These are phyloP conservation scores for Sphaerulina musiva DNA, from an alignment of 2,329 filamentous ascomycete genomes.

Conservation along the genomic window DNA sequence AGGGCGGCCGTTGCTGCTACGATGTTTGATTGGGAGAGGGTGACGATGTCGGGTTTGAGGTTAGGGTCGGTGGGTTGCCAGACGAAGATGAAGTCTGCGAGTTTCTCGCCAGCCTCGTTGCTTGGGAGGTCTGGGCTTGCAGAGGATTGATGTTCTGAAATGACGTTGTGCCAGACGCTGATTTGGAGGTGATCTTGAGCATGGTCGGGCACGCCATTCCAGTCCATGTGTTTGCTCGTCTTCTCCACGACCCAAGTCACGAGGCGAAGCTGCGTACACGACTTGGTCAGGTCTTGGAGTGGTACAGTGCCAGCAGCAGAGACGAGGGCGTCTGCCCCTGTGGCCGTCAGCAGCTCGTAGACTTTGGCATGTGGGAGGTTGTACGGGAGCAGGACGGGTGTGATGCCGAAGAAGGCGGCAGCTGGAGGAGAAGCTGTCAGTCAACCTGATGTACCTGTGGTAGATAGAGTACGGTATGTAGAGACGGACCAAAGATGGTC, in stretches of 20 bases:
- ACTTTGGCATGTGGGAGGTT: conserved; percentile 64
- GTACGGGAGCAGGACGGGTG: conserved; percentile 77
- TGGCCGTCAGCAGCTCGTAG: conserved; percentile 63
- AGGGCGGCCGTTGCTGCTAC: conserved; percentile 77
- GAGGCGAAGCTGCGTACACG: conserved; percentile 64
- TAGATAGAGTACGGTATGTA: not conserved
- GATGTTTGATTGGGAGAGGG: conserved; percentile 79
- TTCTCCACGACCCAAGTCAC: conserved; percentile 90
- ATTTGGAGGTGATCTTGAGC: conserved; percentile 70
- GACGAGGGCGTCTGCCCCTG: conserved; percentile 72
- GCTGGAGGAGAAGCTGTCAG: conserved; percentile 43
- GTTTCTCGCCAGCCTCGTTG: conserved; percentile 48
- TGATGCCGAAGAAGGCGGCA: conserved; percentile 81
- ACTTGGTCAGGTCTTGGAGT: conserved; percentile 63
- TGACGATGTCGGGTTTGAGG: conserved; percentile 61
- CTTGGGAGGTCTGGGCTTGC: conserved; percentile 57
- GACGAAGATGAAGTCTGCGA: conserved; percentile 54
- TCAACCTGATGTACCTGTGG: not conserved
- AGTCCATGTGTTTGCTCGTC: conserved; percentile 87
- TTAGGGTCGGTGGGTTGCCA: conserved; percentile 52
- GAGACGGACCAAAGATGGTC: conserved; percentile 60
- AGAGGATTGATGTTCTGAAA: conserved; percentile 60
- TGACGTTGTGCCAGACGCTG: conserved; percentile 85
- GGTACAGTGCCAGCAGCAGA: conserved; percentile 83
- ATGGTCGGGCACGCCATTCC: conserved; percentile 79